Evolutionary conservation across 2,329 filamentous ascomycete species (phyloP), one percentile per base, ranked within the genome.

Genomic region (Xylariaceae sp.): DNA sequence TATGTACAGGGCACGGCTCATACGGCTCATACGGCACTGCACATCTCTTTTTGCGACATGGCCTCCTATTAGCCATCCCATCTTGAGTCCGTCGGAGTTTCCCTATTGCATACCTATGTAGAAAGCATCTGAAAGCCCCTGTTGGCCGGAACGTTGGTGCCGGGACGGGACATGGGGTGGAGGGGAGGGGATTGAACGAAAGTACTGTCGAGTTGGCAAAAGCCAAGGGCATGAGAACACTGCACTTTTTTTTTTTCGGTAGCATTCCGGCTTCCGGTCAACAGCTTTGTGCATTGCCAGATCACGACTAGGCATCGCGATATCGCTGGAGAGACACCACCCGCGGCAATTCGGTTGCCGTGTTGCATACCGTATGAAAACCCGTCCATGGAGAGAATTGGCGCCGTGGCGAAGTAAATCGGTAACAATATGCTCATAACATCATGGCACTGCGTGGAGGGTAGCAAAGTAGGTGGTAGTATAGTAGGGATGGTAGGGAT

Each of bases 311-410:
- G 11, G 30, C 43, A 44, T 51, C 26, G 37, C 50, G 47, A 47
- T 56, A 50, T 48, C n/a, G 46, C 50, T 43, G 50, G 44, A 49
- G 29, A 26, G 29, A 43, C 19, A 19, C 19, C 19, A 19, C 19
- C 19, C 19, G 19, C 53, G 55, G 55, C 37, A 53, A 58, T 47
- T 31, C 29, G 46, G 30, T 19, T 52, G 55, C 53, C 52, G 50
- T 29, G 19, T 42, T 53, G 40, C 40, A 47, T 58, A 19, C 19
- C 30, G 50, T 53, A 56, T 51, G 27, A 50, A 50, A n/a, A 47
- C 50, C 46, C 37, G 41, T 35, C 19, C 19, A 43, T 26, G 42
- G 40, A 44, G 37, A 42, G 37, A 43, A 19, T 9, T 3, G 45
- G 46, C 19, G 19, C 19, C 19, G 19, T 47, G 41, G 37, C n/a